Evolutionary conservation across 768 basidiomycete genomes (phyloP).

Genomic region (Hysterangium stoloniferum): DNA sequence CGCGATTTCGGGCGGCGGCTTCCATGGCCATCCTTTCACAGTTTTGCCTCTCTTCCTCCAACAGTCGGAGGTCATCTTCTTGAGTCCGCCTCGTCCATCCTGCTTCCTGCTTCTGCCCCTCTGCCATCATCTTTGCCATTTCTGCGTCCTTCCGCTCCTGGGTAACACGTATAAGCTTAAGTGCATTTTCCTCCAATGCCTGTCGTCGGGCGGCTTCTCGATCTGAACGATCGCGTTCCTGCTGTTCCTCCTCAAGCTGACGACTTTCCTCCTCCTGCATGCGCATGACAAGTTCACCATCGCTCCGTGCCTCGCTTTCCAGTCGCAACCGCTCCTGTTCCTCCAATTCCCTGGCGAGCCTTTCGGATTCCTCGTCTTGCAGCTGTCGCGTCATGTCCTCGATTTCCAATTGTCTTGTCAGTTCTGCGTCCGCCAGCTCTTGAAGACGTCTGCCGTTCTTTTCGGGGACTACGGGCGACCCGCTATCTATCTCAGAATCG

Average conservation of each 20-base stretch:
- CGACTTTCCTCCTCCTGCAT: background rate
- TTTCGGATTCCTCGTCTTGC: background rate
- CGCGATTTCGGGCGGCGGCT: background rate
- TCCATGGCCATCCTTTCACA: no score
- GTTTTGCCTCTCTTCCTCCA: no score
- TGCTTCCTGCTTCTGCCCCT: background rate
- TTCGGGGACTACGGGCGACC: background rate
- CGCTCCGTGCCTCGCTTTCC: background rate
- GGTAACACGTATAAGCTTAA: background rate
- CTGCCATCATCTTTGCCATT: slow-evolving; percentile 1
- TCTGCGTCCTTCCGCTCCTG: slow-evolving; percentile 7
- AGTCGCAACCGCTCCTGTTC: background rate
- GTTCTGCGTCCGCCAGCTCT: background rate
- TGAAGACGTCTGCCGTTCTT: background rate
- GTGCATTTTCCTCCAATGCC: background rate
- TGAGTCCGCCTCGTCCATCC: no score
- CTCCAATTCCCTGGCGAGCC: background rate
- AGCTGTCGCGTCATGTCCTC: no score
- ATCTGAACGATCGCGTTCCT: background rate
- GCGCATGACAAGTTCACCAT: background rate
- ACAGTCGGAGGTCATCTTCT: no score
- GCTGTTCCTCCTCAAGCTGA: background rate
- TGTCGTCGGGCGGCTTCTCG: background rate
- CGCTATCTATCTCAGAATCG: background rate
- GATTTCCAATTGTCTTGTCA: background rate